phyloP scores from a whole-genome alignment of 139 green algal species.

The Auxenochlorella pyrenoidosa region DNA sequence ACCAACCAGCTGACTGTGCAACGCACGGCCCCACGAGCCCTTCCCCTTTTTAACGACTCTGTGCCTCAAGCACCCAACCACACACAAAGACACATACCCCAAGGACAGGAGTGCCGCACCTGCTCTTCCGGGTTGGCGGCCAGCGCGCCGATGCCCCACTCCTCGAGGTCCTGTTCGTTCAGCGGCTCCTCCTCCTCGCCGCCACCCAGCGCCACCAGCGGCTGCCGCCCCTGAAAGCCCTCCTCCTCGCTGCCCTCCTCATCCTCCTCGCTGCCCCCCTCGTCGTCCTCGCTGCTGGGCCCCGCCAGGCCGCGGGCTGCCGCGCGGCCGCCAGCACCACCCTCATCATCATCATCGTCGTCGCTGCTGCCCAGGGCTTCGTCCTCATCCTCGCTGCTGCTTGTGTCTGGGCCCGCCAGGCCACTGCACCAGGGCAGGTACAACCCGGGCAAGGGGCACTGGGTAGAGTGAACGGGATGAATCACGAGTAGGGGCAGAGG shows the following conservation, averaged over 20 bases:
- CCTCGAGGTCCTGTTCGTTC: conserved; percentile 41
- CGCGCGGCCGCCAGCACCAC: background rate
- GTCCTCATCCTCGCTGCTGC: conserved; percentile 39
- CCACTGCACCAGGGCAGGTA: conserved; percentile 38
- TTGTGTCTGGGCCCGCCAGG: conserved; percentile 39
- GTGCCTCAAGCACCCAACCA: too few relatives aligned
- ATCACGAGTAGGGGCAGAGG: too few relatives aligned
- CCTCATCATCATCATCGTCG: background rate
- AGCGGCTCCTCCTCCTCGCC: conserved; percentile 35
- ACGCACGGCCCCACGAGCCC: too few relatives aligned
- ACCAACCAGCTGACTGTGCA: background rate
- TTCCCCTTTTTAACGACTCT: too few relatives aligned
- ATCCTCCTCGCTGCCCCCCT: conserved; percentile 25
- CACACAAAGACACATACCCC: too few relatives aligned
- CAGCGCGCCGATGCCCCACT: conserved; percentile 80
- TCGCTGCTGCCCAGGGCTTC: conserved; percentile 1
- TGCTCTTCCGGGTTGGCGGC: conserved; percentile 78
- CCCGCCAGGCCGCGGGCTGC: conserved; percentile 37
- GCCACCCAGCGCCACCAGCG: background rate
- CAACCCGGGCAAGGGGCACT: background rate
- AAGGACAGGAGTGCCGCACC: background rate
- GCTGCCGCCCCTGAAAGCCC: conserved; percentile 7
- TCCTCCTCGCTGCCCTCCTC: conserved; percentile 21
- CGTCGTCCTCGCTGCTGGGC: conserved; percentile 43
- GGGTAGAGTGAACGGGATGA: too few relatives aligned